A percentile compares a stretch with the other conserved stretches of the same genome.
These are phyloP conservation scores for Avicennia marina DNA, from an alignment of 257 asterid species.

Conservation along the genomic window DNA sequence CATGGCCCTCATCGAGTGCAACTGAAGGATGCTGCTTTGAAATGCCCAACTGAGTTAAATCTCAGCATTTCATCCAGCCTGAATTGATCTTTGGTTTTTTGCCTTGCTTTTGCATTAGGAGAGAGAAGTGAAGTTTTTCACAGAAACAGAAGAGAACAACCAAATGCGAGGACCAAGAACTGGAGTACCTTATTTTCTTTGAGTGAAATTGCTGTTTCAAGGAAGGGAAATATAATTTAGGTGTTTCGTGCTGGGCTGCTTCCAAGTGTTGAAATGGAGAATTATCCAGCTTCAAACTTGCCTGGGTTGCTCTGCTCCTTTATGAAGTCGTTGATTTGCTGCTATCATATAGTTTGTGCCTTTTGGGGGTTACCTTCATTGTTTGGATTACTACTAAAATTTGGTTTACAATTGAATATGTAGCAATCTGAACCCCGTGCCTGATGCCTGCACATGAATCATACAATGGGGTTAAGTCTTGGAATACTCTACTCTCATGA, in stretches of 20 bases:
- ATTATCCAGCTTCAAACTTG: not conserved
- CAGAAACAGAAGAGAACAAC: conserved; percentile 97
- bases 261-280: conserved; percentile 11
- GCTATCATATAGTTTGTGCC: conserved; percentile 27
- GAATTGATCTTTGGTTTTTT: too few relatives aligned
- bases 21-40: not conserved
- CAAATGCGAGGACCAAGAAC: conserved; percentile 99
- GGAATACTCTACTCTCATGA: too few relatives aligned
- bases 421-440: too few relatives aligned
- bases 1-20: too few relatives aligned
- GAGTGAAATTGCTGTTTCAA: conserved; percentile 19
- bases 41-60: too few relatives aligned
- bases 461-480: too few relatives aligned
- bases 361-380: conserved; percentile 15
- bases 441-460: too few relatives aligned
- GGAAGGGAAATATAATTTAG: conserved; percentile 9
- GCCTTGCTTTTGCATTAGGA: conserved; percentile 41
- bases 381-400: conserved; percentile 23
- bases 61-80: too few relatives aligned
- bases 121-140: conserved; percentile 95
- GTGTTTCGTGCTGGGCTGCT: not conserved
- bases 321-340: too few relatives aligned
- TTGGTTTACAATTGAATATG: too few relatives aligned
- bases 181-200: conserved; percentile 94
- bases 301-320: conserved; percentile 16